Conservation (phyloP, 257 asterid genomes). For the Solanum clarkiae region DNA sequence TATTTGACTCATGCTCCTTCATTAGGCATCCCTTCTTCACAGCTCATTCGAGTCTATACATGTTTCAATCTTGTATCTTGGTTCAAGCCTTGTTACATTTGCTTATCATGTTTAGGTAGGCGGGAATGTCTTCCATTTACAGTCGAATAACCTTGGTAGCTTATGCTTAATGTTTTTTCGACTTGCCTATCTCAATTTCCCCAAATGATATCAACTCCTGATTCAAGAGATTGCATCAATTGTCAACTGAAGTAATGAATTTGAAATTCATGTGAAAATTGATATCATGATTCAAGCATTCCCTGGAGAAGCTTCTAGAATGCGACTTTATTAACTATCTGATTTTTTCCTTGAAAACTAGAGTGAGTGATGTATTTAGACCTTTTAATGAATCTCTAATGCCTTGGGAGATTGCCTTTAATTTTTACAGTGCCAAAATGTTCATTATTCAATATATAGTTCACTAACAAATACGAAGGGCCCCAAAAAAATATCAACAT, state of each 20-base stretch:
- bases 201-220: not conserved
- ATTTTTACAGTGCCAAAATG: not conserved
- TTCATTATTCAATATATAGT: not conserved
- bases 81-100: not conserved
- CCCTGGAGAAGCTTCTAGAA: not conserved
- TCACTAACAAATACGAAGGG: not conserved
- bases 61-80: not conserved
- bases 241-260: not conserved
- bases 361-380: not conserved
- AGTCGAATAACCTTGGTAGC: not conserved
- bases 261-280: not conserved
- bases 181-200: not conserved
- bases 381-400: not conserved
- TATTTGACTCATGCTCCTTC: not conserved
- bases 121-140: not conserved
- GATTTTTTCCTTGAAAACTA: not conserved
- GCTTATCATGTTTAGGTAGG: not conserved
- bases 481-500: not conserved
- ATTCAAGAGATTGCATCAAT: not conserved
- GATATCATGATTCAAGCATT: not conserved
- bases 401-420: not conserved
- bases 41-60: not conserved
- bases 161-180: not conserved
- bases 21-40: not conserved
- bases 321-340: not conserved